Conservation (phyloP, 495 filamentous ascomycete species). For the Aspergillus conjunctus region DNA sequence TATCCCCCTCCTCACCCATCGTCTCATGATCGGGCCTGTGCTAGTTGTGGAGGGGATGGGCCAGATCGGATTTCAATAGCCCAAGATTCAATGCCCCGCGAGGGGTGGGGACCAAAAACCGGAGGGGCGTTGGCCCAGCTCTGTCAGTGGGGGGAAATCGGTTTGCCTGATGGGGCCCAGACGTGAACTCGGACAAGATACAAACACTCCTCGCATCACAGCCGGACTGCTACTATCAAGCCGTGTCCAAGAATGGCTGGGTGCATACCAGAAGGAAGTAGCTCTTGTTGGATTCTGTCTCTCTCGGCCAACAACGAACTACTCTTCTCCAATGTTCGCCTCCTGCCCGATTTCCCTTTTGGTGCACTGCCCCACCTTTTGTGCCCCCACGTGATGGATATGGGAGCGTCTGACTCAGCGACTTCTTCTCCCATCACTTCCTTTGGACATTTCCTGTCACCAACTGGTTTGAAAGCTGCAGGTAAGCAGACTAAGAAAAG, state of each 20-base stretch:
- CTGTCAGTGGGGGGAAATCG: conserved; percentile 17
- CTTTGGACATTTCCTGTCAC: background rate
- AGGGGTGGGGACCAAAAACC: background rate
- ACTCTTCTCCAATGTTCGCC: conserved; percentile 27
- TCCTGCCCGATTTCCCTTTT: conserved; percentile 31
- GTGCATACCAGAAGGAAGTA: background rate
- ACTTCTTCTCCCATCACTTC: background rate
- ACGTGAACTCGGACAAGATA: conserved; percentile 12
- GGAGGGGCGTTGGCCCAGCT: conserved; percentile 14
- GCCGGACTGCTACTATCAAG: background rate
- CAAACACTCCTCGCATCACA: conserved; percentile 14
- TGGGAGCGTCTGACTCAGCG: conserved; percentile 22
- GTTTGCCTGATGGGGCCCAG: background rate
- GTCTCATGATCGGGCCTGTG: conserved; percentile 27
- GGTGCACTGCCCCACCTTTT: conserved; percentile 22
- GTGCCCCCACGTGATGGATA: conserved; percentile 24
- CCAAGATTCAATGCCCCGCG: background rate
- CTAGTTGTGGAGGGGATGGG: conserved; percentile 10
- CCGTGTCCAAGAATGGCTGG: conserved; percentile 5
- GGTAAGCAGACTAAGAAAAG: background rate
- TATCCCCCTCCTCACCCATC: conserved; percentile 28
- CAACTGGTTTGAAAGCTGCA: background rate
- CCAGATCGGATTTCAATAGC: background rate
- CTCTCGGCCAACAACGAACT: background rate
- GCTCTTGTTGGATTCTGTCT: background rate